Base-by-base conservation (phyloP, 176 grass and related monocot genomes). In the Hsuehochloa calcarea region DNA sequence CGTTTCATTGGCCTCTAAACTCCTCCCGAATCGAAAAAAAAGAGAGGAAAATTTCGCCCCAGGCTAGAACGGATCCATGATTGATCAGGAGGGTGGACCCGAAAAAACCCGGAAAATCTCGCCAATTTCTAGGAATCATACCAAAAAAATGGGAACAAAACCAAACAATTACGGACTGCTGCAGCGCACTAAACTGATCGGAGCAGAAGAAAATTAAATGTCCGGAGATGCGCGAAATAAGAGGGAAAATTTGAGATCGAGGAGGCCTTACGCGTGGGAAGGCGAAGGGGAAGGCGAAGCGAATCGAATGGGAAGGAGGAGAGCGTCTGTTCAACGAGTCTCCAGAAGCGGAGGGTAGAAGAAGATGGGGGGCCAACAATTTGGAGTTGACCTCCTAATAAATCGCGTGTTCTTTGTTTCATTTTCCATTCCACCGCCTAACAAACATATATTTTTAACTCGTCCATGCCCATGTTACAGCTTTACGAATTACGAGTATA, bases 361-460 rank as follows among this genome's bases (percentile, higher is more conserved):
- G 50, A 10, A 4, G 54, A 60, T n/a, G 65, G 10, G 10, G 44
- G 52, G 78, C 45, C 62, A 80, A 31, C 63, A 17, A 81, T 70
- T 27, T 41, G 34, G 49, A 41, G 47, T 26, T 43, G 52, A 22
- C 80, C 35, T 61, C 25, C 68, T 59, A 82, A 82, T 72, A 82
- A 82, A 72, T 22, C 68, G 80, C n/a, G 7, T 23, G 15, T 51
- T 43, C 19, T 39, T 59, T 82, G 13, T 71, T 39, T 66, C 2
- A 10, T 71, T 70, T 69, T 83, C 10, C 25, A 45, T 34, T 82
- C 51, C 19, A 35, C 25, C 51, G 68, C 49, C 37, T 15, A 4
- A 0, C 29, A 14, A 55, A 17, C 54, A 12, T 26, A 11, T 37
- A n/a, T 80, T 80, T 80, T 52, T 44, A 10, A 49, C 46, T 50